These are phyloP conservation scores for Dictyostelium purpureum DNA, from an alignment of 78 protist species.

Conservation along the genomic window DNA sequence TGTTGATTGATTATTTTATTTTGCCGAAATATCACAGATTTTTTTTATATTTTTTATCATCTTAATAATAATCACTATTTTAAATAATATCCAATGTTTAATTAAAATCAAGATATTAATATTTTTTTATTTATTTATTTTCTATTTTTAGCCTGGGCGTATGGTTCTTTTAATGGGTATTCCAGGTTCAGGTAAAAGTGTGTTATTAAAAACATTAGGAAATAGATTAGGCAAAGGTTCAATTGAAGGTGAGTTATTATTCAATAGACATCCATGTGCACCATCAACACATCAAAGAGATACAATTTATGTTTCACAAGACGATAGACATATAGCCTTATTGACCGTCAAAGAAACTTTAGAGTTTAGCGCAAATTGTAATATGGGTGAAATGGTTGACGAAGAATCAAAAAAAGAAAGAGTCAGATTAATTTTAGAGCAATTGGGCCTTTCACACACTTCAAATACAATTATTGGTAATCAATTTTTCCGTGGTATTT, in stretches of 20 bases:
- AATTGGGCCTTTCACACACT: constrained; percentile 63
- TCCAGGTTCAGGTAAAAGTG: constrained; percentile 55
- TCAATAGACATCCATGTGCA: constrained; percentile 35
- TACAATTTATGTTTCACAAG: constrained; percentile 73
- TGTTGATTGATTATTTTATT: neutral
- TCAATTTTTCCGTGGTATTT: constrained; percentile 77
- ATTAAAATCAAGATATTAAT: neutral
- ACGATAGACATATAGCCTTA: constrained; percentile 59
- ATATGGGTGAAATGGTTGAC: constrained; percentile 34
- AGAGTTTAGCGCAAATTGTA: constrained; percentile 72
- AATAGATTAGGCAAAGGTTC: constrained; percentile 50
- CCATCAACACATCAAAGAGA: constrained; percentile 41
- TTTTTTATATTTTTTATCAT: neutral
- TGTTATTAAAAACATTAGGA: constrained; percentile 14
- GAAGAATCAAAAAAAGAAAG: constrained; percentile 21
- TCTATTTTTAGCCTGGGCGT: constrained; percentile 30
- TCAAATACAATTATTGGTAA: constrained; percentile 70
- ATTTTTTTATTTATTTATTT: neutral
- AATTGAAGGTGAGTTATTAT: constrained; percentile 33
- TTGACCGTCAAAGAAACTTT: constrained; percentile 78
- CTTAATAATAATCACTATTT: neutral
- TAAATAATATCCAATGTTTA: neutral
- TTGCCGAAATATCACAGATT: too few relatives aligned
- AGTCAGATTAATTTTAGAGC: constrained; percentile 52
- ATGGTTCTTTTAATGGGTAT: constrained; percentile 68